Conservation (phyloP, 1,284 basidiomycete species). For the Tremellales sp. region DNA sequence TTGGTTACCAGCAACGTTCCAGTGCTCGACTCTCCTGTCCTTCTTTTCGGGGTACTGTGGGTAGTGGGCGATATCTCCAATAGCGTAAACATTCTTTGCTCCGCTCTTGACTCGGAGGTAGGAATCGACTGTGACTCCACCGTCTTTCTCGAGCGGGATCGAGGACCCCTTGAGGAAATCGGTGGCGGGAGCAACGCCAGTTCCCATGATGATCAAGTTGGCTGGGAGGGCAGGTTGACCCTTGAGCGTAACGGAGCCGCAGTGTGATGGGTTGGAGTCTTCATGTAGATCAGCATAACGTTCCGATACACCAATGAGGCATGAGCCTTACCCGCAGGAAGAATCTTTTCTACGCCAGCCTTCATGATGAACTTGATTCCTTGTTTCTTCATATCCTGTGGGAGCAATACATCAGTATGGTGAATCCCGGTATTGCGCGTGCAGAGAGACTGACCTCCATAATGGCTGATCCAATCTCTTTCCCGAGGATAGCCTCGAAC, state of each 20-base stretch:
- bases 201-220: conserved; percentile 81
- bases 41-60: conserved; percentile 56
- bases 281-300: conserved; percentile 6
- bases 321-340: conserved; percentile 52
- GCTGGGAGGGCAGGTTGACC: conserved; percentile 64
- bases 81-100: conserved; percentile 67
- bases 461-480: conserved; percentile 72
- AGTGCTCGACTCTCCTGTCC: conserved; percentile 71
- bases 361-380: conserved; percentile 81
- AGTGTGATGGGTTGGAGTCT: conserved; percentile 39
- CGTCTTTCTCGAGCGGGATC: conserved; percentile 66
- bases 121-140: conserved; percentile 77
- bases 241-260: conserved; percentile 63
- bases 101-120: conserved; percentile 65
- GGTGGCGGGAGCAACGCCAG: conserved; percentile 83
- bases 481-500: conserved; percentile 75
- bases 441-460: conserved; percentile 58
- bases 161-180: conserved; percentile 69
- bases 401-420: conserved; percentile 4
- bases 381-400: conserved; percentile 69
- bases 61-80: conserved; percentile 86
- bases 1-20: conserved; percentile 63
- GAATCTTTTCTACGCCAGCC: conserved; percentile 68
- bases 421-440: not conserved
- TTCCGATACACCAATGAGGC: not conserved